These are phyloP conservation scores for Geotrichum klebahnii DNA, from an alignment of 1,139 yeast species.

Conservation along the genomic window DNA sequence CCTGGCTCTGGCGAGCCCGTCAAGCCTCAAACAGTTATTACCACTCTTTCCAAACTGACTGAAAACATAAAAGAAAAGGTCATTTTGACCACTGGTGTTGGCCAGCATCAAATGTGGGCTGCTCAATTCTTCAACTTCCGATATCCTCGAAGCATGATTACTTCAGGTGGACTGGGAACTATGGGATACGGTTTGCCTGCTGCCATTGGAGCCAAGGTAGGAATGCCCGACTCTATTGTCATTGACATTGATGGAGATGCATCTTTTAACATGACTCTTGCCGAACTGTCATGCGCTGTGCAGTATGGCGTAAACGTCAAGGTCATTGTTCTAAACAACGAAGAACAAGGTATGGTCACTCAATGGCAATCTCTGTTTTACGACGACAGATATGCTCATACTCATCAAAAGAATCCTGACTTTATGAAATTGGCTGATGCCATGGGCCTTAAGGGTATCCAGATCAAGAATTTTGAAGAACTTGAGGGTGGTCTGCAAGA, in stretches of 20 bases:
- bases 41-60: conserved; percentile 72
- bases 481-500: conserved; percentile 58
- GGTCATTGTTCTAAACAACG: conserved; percentile 84
- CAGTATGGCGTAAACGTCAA: conserved; percentile 91
- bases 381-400: conserved; percentile 93
- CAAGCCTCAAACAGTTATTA: conserved; percentile 88
- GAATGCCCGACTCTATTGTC: conserved; percentile 88
- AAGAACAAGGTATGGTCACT: conserved; percentile 99
- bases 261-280: conserved; percentile 93
- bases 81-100: conserved; percentile 94
- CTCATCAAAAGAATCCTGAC: conserved; percentile 92
- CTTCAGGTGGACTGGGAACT: conserved; percentile 98
- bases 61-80: conserved; percentile 61
- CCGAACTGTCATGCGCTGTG: conserved; percentile 88
- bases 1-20: conserved; percentile 68
- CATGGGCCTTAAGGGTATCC: conserved; percentile 84
- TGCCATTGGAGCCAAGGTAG: conserved; percentile 97
- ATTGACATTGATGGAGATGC: conserved; percentile 99
- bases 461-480: conserved; percentile 65
- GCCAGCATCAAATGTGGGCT: conserved; percentile 99
- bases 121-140: conserved; percentile 96
- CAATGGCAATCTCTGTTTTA: conserved; percentile 98
- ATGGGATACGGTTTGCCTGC: conserved; percentile 98
- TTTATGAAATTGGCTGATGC: conserved; percentile 90
- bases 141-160: conserved; percentile 84